Conservation (phyloP, 257 asterid species). For the Solanum sejunctum region DNA sequence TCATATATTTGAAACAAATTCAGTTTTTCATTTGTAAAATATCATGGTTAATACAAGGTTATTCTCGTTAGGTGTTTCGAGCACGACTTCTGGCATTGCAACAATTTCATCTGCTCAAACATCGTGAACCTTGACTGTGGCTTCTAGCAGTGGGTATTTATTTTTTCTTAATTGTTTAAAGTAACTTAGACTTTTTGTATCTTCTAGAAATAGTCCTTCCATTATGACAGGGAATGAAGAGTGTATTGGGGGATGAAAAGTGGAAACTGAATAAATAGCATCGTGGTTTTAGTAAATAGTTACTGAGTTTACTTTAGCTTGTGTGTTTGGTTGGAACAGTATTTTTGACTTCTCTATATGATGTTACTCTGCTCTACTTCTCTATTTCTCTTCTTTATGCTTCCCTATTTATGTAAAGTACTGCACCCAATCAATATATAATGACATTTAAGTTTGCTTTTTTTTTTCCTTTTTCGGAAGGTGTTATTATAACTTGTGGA, state of each 20-base stretch:
- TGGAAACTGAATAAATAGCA: not conserved
- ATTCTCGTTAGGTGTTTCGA: slow-evolving; percentile 16
- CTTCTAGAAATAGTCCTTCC: not conserved
- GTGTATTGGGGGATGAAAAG: not conserved
- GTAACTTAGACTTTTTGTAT: not conserved
- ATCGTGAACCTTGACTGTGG: slow-evolving; percentile 36
- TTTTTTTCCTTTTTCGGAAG: too few relatives aligned
- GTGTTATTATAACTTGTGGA: too few relatives aligned
- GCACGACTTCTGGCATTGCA: slow-evolving; percentile 35
- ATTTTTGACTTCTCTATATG: not conserved
- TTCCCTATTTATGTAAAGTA: too few relatives aligned
- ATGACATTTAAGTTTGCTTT: too few relatives aligned
- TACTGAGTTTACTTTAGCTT: not conserved
- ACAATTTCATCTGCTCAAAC: slow-evolving; percentile 46
- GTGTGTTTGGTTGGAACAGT: not conserved
- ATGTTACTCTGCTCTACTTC: not conserved
- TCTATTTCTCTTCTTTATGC: too few relatives aligned
- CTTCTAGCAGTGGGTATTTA: slow-evolving; percentile 70
- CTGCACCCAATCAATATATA: too few relatives aligned
- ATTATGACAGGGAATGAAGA: not conserved
- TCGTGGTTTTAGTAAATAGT: not conserved
- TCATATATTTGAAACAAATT: not conserved
- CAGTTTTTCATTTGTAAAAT: slow-evolving; percentile 2
- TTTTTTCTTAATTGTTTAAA: slow-evolving; percentile 1
- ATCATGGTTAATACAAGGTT: not conserved